A percentile compares a stretch with the other conserved stretches of the same genome.
Conservation (phyloP, 179 eudicot species). For the Drosera spatulata region DNA sequence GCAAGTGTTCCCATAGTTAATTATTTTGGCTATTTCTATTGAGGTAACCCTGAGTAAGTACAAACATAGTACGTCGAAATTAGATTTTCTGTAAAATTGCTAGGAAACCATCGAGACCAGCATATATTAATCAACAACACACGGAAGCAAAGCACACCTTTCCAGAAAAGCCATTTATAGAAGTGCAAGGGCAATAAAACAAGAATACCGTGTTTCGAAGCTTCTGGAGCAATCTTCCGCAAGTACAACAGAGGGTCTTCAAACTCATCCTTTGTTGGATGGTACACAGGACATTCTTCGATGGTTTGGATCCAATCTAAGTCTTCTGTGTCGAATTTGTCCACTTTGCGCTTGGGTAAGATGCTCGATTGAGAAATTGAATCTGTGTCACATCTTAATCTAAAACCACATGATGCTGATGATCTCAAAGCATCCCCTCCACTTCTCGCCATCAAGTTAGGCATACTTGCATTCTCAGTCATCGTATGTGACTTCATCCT, state of each 20-base stretch:
- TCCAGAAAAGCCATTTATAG: neutral
- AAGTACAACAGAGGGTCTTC: slow-evolving; percentile 83
- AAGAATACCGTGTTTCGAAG: slow-evolving; percentile 76
- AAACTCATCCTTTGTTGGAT: slow-evolving; percentile 79
- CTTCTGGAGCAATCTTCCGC: slow-evolving; percentile 88
- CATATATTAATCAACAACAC: too few relatives aligned
- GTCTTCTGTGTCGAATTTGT: slow-evolving; percentile 45
- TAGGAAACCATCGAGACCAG: too few relatives aligned
- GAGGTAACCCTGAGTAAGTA: too few relatives aligned
- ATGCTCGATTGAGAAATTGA: slow-evolving; percentile 20
- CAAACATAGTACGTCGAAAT: too few relatives aligned
- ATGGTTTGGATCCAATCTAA: slow-evolving; percentile 69
- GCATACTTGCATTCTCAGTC: slow-evolving; percentile 15
- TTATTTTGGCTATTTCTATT: too few relatives aligned
- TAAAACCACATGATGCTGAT: slow-evolving; percentile 55
- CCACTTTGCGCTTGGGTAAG: slow-evolving; percentile 39
- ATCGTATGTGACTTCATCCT: slow-evolving; percentile 36
- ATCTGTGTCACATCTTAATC: slow-evolving; percentile 29
- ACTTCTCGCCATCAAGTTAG: slow-evolving; percentile 52
- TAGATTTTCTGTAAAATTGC: too few relatives aligned
- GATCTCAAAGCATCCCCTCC: slow-evolving; percentile 70
- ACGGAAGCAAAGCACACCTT: neutral
- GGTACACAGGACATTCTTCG: slow-evolving; percentile 74
- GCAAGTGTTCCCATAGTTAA: too few relatives aligned
- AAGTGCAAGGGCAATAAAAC: neutral